Percentiles rank a stretch among this genome's conserved stretches.
phyloP scores from a whole-genome alignment of 345 rosid species.

The Aethionema arabicum region DNA sequence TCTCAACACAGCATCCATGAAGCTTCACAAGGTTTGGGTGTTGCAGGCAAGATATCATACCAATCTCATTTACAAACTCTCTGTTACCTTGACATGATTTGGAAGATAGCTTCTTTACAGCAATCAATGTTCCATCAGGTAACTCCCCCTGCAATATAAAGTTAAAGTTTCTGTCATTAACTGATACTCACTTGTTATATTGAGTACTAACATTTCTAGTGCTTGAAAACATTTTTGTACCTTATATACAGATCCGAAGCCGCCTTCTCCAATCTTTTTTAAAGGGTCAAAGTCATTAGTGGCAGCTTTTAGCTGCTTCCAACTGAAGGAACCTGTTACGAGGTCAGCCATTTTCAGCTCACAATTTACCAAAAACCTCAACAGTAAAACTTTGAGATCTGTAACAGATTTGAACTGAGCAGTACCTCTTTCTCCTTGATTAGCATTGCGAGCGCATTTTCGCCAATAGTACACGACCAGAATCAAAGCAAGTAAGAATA shows the following conservation, averaged over 20 bases:
- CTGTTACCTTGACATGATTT: constrained; percentile 1
- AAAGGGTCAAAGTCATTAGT: constrained; percentile 39
- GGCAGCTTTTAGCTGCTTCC: constrained; percentile 40
- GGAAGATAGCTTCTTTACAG: neutral
- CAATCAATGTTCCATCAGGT: neutral
- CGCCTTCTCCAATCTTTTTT: constrained; percentile 52
- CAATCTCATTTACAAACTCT: constrained; percentile 33
- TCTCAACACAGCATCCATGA: constrained; percentile 38
- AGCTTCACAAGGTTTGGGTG: constrained; percentile 43
- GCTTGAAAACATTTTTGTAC: neutral
- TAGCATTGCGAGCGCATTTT: neutral
- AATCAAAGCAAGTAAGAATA: constrained; percentile 30
- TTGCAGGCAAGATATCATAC: constrained; percentile 39
- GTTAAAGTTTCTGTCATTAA: neutral
- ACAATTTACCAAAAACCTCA: too few species aligned
- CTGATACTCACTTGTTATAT: neutral
- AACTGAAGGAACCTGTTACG: constrained; percentile 4
- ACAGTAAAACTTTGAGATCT: neutral
- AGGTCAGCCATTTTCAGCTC: too few species aligned
- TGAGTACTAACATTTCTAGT: neutral
- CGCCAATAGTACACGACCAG: constrained; percentile 43
- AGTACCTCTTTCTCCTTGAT: neutral
- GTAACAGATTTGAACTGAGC: neutral
- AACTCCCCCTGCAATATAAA: neutral
- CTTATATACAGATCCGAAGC: constrained; percentile 55